phyloP scores from a whole-genome alignment of 495 filamentous ascomycete species.

The Cercophora sp. region DNA sequence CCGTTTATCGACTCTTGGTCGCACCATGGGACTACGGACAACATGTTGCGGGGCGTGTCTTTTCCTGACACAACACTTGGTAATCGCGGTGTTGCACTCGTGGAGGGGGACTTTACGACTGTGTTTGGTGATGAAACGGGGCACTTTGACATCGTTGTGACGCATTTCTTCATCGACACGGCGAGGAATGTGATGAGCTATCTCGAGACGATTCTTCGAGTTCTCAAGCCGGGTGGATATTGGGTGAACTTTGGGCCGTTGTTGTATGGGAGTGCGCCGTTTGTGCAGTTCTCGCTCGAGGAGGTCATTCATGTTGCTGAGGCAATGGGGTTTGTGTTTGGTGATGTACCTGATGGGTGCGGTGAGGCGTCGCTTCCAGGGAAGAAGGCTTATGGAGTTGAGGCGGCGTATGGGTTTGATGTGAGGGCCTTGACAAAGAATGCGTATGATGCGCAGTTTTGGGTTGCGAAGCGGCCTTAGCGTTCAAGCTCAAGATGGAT shows the following conservation, averaged over 20 bases:
- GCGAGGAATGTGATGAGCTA: slow-evolving; percentile 43
- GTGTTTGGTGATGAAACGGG: slow-evolving; percentile 13
- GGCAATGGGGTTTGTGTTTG: slow-evolving; percentile 29
- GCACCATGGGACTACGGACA: slow-evolving; percentile 35
- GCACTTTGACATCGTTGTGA: slow-evolving; percentile 39
- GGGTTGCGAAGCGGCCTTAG: slow-evolving; percentile 27
- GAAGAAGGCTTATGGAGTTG: slow-evolving; percentile 21
- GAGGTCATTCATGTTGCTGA: slow-evolving; percentile 27
- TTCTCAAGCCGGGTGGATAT: slow-evolving; percentile 36
- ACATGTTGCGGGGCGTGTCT: slow-evolving; percentile 35
- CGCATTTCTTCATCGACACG: slow-evolving; percentile 51
- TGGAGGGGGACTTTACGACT: slow-evolving; percentile 45
- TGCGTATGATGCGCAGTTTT: slow-evolving; percentile 32
- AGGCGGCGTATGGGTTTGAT: slow-evolving; percentile 30
- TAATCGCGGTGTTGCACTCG: slow-evolving; percentile 18
- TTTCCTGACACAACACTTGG: slow-evolving; percentile 34
- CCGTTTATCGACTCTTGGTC: slow-evolving; percentile 46
- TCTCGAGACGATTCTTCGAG: slow-evolving; percentile 37
- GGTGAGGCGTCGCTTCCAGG: slow-evolving; percentile 14
- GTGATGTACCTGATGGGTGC: slow-evolving; percentile 4
- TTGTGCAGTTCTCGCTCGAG: slow-evolving; percentile 32
- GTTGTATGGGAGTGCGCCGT: slow-evolving; percentile 25
- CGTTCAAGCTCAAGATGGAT: no score
- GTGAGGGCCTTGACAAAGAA: slow-evolving; percentile 29
- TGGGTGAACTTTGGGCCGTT: slow-evolving; percentile 49